Conservation (phyloP, 768 basidiomycete species). For the Hirschioporus abietinus region DNA sequence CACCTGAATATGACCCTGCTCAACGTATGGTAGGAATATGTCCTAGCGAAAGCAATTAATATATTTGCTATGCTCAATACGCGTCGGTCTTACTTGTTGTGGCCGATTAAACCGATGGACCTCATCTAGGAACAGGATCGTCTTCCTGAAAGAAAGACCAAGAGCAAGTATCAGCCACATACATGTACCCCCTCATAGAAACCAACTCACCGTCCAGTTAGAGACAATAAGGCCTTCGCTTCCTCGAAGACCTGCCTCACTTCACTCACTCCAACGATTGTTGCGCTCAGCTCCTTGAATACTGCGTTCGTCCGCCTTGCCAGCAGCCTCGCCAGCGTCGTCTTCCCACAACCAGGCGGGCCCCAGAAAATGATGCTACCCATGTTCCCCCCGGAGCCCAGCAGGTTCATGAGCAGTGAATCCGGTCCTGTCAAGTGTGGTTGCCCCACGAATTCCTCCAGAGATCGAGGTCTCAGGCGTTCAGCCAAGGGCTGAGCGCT, state of each 20-base stretch:
- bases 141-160: conserved; percentile 40
- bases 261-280: conserved; percentile 60
- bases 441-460: conserved; percentile 74
- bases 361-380: conserved; percentile 73
- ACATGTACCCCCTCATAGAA: not conserved
- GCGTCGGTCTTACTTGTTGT: conserved; percentile 45
- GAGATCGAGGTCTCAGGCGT: conserved; percentile 54
- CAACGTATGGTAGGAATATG: conserved; percentile 75
- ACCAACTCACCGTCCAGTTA: conserved; percentile 55
- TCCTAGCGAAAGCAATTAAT: conserved; percentile 39
- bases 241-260: conserved; percentile 72
- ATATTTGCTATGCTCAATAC: not conserved
- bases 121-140: conserved; percentile 78
- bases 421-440: conserved; percentile 50
- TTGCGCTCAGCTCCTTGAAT: conserved; percentile 79
- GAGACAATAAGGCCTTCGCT: conserved; percentile 56
- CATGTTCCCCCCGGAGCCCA: conserved; percentile 39
- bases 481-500: conserved; percentile 61
- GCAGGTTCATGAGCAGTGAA: conserved; percentile 49
- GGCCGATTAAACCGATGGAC: conserved; percentile 75
- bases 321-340: conserved; percentile 68
- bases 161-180: not conserved
- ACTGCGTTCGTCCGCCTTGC: conserved; percentile 51
- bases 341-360: conserved; percentile 73
- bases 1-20: conserved; percentile 70